Conservation (phyloP, 352 stramenopile species). For the Phytophthora hybrid region DNA sequence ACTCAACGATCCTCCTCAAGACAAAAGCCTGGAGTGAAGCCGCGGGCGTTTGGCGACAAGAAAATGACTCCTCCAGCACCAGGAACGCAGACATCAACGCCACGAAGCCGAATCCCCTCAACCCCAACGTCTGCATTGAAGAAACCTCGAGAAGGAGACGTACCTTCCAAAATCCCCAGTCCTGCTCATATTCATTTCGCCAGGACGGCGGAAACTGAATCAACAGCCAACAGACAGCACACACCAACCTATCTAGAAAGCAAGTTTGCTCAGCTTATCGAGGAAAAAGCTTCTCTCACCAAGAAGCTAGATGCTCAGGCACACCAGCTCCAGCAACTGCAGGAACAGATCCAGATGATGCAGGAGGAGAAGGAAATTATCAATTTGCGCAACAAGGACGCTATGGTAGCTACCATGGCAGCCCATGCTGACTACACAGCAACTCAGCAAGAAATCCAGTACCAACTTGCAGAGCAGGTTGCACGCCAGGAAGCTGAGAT, state of each 20-base stretch:
- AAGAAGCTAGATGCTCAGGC: constrained; percentile 30
- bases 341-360: constrained; percentile 38
- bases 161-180: constrained; percentile 33
- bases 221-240: background rate
- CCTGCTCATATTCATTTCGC: constrained; percentile 6
- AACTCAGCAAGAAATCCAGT: constrained; percentile 32
- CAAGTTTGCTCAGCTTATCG: constrained; percentile 36
- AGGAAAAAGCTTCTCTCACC: constrained; percentile 40
- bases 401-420: constrained; percentile 16
- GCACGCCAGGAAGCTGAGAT: constrained; percentile 23
- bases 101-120: constrained; percentile 36
- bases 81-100: background rate
- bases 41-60: background rate
- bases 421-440: constrained; percentile 18
- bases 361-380: constrained; percentile 33
- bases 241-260: constrained; percentile 12
- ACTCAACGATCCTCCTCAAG: constrained; percentile 1
- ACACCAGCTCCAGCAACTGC: constrained; percentile 32
- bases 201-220: background rate
- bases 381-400: constrained; percentile 32
- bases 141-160: constrained; percentile 25
- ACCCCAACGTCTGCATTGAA: constrained; percentile 40
- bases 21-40: background rate
- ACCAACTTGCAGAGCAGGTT: constrained; percentile 28
- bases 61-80: constrained; percentile 8